Percentiles rank a stretch among this genome's conserved stretches.
phyloP scores from a whole-genome alignment of 768 basidiomycete genomes.

The Termitomyces sp. region DNA sequence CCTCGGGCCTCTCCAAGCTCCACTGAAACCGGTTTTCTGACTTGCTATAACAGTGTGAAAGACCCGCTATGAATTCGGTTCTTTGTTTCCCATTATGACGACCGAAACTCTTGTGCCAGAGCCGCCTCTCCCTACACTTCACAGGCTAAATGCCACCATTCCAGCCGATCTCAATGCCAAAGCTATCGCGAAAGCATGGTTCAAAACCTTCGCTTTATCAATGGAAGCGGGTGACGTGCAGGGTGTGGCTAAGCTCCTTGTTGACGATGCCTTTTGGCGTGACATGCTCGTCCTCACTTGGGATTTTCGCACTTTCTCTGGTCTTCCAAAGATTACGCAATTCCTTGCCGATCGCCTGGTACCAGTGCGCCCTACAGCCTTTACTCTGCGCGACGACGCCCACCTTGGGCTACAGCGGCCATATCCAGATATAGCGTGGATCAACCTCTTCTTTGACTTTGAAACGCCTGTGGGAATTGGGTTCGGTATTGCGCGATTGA shows the following conservation, averaged over 20 bases:
- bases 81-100: not conserved
- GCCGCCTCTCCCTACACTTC: slow-evolving; percentile 24
- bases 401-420: slow-evolving; percentile 33
- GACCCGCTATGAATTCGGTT: too few species aligned
- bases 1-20: too few species aligned
- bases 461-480: slow-evolving; percentile 46
- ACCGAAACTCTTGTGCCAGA: slow-evolving; percentile 1
- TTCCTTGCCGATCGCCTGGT: slow-evolving; percentile 18
- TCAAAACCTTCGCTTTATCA: slow-evolving; percentile 17
- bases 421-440: slow-evolving; percentile 53
- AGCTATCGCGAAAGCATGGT: slow-evolving; percentile 23
- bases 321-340: slow-evolving; percentile 9
- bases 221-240: slow-evolving; percentile 13
- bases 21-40: too few species aligned
- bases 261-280: slow-evolving; percentile 18
- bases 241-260: slow-evolving; percentile 16
- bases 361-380: slow-evolving; percentile 19
- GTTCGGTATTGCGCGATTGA: slow-evolving; percentile 51
- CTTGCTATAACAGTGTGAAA: too few species aligned
- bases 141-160: slow-evolving; percentile 19
- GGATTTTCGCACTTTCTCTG: slow-evolving; percentile 24
- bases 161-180: slow-evolving; percentile 18
- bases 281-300: slow-evolving; percentile 22
- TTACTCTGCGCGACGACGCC: slow-evolving; percentile 26
- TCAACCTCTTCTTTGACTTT: slow-evolving; percentile 56